Evolutionary conservation across 441 rosid species (phyloP).

Genomic region (Iberis amara): DNA sequence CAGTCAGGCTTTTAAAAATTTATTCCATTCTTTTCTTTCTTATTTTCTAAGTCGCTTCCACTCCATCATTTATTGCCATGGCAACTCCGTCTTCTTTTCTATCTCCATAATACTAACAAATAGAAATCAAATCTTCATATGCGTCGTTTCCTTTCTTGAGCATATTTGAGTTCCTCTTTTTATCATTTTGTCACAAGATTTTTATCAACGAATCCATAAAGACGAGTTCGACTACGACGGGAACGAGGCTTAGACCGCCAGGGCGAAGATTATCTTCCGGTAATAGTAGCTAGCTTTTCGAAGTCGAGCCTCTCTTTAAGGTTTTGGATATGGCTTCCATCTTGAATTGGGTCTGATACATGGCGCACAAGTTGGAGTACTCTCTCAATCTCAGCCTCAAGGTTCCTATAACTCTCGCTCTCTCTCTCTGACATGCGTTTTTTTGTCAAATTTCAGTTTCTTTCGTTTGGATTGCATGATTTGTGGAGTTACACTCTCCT

Average conservation of each 20-base stretch:
- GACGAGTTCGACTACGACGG: constrained; percentile 6
- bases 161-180: too few relatives aligned
- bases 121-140: too few relatives aligned
- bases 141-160: too few relatives aligned
- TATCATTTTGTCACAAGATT: constrained; percentile 26
- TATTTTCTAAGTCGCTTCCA: too few relatives aligned
- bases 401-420: constrained; percentile 33
- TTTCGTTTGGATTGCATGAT: background rate
- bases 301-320: background rate
- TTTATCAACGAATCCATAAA: constrained; percentile 14
- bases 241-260: constrained; percentile 23
- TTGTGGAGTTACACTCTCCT: background rate
- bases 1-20: too few relatives aligned
- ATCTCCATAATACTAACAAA: too few relatives aligned
- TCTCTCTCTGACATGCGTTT: background rate
- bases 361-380: constrained; percentile 55
- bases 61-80: too few relatives aligned
- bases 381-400: constrained; percentile 53
- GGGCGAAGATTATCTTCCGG: constrained; percentile 10
- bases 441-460: constrained; percentile 1
- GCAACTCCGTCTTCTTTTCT: too few relatives aligned
- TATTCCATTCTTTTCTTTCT: too few relatives aligned
- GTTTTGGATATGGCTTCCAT: constrained; percentile 45
- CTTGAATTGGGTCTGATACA: constrained; percentile 64
- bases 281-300: background rate